Evolutionary conservation across 352 stramenopile species (phyloP).

Genomic region (Aphanomyces cochlioides): DNA sequence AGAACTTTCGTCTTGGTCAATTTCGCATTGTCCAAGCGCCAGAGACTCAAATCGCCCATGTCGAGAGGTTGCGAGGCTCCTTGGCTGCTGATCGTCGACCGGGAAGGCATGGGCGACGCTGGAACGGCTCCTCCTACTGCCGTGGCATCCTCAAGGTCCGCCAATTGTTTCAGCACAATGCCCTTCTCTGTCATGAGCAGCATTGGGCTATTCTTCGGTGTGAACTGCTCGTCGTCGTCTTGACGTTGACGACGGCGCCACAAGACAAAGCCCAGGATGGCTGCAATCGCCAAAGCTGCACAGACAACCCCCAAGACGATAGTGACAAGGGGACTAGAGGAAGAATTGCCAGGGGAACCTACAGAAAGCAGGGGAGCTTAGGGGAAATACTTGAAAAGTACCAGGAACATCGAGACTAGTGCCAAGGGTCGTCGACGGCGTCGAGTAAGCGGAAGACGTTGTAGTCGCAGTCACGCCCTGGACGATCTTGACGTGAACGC

Average conservation of each 20-base stretch:
- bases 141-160: neutral
- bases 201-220: neutral
- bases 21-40: slow-evolving; percentile 9
- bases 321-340: neutral
- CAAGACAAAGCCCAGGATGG: neutral
- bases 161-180: neutral
- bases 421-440: too few species aligned
- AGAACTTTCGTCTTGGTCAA: neutral
- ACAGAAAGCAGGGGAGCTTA: too few species aligned
- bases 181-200: neutral
- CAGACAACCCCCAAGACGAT: neutral
- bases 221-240: neutral
- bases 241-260: slow-evolving; percentile 1
- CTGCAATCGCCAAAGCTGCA: neutral
- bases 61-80: neutral
- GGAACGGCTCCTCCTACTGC: too few species aligned
- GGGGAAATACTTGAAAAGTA: too few species aligned
- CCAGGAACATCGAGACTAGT: too few species aligned
- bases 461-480: too few species aligned
- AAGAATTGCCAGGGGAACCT: neutral
- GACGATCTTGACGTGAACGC: too few species aligned
- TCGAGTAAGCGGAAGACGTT: too few species aligned
- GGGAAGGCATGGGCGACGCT: neutral
- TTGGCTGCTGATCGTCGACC: neutral
- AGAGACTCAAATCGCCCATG: slow-evolving; percentile 13